phyloP scores from a whole-genome alignment of 805 yeast genomes.

The Kuraishia cidri region DNA sequence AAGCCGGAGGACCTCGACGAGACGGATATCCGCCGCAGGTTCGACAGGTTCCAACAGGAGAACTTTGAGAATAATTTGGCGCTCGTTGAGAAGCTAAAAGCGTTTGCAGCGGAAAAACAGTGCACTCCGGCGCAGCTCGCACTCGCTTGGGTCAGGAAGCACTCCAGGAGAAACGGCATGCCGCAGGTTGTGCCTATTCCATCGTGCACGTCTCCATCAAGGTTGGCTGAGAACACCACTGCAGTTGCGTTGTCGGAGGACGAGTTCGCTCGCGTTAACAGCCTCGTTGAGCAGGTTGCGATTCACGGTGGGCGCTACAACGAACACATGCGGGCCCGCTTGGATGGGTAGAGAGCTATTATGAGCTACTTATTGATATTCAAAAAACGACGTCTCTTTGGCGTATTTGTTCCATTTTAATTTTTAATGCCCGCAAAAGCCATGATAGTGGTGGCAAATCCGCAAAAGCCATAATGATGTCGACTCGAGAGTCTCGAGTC shows the following conservation, averaged over 20 bases:
- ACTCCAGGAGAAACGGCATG: slow-evolving; percentile 21
- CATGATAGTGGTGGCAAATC: too few species aligned
- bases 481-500: too few species aligned
- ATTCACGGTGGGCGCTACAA: slow-evolving; percentile 36
- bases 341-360: slow-evolving; percentile 2
- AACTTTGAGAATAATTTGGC: slow-evolving; percentile 42
- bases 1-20: slow-evolving; percentile 36
- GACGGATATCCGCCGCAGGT: slow-evolving; percentile 40
- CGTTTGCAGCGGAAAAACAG: slow-evolving; percentile 35
- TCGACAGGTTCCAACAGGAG: slow-evolving; percentile 55
- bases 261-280: slow-evolving; percentile 46
- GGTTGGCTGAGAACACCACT: slow-evolving; percentile 54
- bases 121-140: slow-evolving; percentile 63
- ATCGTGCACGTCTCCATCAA: slow-evolving; percentile 51
- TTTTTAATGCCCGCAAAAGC: too few species aligned
- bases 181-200: slow-evolving; percentile 74
- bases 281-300: slow-evolving; percentile 28
- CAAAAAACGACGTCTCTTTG: too few species aligned
- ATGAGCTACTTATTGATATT: too few species aligned
- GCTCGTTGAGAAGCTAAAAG: slow-evolving; percentile 38
- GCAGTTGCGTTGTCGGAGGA: slow-evolving; percentile 36
- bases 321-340: not conserved
- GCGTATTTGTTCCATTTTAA: too few species aligned
- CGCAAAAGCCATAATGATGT: too few species aligned
- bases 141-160: slow-evolving; percentile 53